Base-by-base conservation (phyloP, 2,329 filamentous ascomycete species). In the Cladosporium austrohemisphaericum region DNA sequence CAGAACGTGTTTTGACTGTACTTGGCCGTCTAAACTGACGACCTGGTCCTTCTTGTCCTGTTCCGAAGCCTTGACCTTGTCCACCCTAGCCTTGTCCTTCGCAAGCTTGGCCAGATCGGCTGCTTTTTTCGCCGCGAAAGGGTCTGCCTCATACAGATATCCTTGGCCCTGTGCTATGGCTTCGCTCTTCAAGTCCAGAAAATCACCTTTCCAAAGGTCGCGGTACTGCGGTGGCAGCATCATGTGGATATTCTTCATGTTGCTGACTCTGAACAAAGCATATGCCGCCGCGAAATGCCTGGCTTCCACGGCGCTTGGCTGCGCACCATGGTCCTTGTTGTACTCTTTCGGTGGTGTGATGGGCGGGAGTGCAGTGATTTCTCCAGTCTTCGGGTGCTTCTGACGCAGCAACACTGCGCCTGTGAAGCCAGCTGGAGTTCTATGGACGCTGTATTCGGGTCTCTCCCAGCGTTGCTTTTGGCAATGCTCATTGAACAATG, bases 101-200 rank as follows among this genome's bases (percentile, higher is more conserved):
- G 81, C 76, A 2, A 79, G 82, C 55, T 86, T 87, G 7, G 86
- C 84, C 60, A 90, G 86, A 58, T 95, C 86, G 45, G 87, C 78
- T 67, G 94, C 88, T 57, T 84, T 79, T 55, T 86, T 77, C 1
- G 88, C 84, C 52, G 84, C 79, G 71, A 98, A 98, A 0, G 93
- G 93, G 62, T 98, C 93, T 9, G 90, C 89, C 59, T 95, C 91
- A 67, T 97, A 98, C 80, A 95, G 84, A 86, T 91, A 96, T 0
- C 74, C 85, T 55, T 81, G 81, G 5, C 79, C 90, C 33, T 88
- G 84, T 62, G 84, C 86, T 41, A 88, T 74, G 60, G 96, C 92
- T 58, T 83, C 79, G 55, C 81, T 81, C 70, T 96, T 97, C 55
- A 97, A 72, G 3, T 82, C 79, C 54, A 86, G 80, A 58, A 98